Conservation (phyloP, 306 rosid species). For the Inga laurina region DNA sequence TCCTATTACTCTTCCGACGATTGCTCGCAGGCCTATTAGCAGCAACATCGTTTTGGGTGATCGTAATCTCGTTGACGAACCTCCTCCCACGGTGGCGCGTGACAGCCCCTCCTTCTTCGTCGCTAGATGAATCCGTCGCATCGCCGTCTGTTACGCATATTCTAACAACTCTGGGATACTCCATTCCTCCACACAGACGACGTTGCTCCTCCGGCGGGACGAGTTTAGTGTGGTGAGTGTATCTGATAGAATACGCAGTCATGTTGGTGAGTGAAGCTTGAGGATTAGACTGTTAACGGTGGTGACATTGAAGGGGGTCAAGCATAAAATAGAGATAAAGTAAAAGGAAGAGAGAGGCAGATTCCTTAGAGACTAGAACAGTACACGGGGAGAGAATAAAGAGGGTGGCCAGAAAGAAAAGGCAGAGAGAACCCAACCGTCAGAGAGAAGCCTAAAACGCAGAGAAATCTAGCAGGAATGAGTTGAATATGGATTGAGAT, state of each 20-base stretch:
- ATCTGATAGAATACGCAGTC: slow-evolving; percentile 36
- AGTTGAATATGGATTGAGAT: slow-evolving; percentile 34
- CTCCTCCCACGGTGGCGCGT: slow-evolving; percentile 52
- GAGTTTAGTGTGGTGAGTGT: slow-evolving; percentile 54
- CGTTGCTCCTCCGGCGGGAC: not conserved
- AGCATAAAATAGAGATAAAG: slow-evolving; percentile 10
- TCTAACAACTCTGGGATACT: slow-evolving; percentile 55
- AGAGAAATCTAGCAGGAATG: slow-evolving; percentile 36
- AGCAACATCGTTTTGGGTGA: slow-evolving; percentile 32
- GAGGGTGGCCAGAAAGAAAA: slow-evolving; percentile 39
- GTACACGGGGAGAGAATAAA: slow-evolving; percentile 51
- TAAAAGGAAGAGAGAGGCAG: slow-evolving; percentile 13
- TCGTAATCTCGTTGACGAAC: slow-evolving; percentile 69
- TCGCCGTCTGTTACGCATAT: slow-evolving; percentile 67
- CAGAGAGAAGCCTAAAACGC: slow-evolving; percentile 56
- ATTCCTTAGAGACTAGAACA: slow-evolving; percentile 46
- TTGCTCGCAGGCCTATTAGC: slow-evolving; percentile 39
- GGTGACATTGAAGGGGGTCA: slow-evolving; percentile 44
- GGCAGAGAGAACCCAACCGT: slow-evolving; percentile 36
- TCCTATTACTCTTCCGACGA: slow-evolving; percentile 33
- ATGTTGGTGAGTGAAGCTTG: slow-evolving; percentile 28
- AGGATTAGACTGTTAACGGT: slow-evolving; percentile 32
- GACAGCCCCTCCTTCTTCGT: slow-evolving; percentile 46
- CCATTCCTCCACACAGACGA: slow-evolving; percentile 3
- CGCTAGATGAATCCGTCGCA: slow-evolving; percentile 91